phyloP scores from a whole-genome alignment of 441 rosid species.

The Adansonia gregorii region DNA sequence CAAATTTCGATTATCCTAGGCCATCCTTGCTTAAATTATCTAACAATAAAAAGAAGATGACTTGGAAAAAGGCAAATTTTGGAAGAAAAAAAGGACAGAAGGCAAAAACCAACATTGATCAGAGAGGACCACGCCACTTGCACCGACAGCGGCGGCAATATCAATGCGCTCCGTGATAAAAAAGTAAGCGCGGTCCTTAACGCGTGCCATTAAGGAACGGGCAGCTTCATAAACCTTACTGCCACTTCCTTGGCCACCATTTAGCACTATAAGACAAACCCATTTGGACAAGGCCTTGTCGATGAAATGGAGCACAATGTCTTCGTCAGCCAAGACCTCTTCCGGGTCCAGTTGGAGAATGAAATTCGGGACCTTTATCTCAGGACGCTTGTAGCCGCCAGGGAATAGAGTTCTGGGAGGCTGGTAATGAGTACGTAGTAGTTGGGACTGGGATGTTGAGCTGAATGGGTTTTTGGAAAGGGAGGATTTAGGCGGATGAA shows the following conservation, averaged over 20 bases:
- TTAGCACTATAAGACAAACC: constrained; percentile 75
- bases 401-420: constrained; percentile 78
- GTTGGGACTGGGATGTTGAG: constrained; percentile 27
- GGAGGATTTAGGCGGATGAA: constrained; percentile 30
- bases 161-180: constrained; percentile 84
- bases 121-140: constrained; percentile 88
- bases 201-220: constrained; percentile 56
- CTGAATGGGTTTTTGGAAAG: constrained; percentile 42
- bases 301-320: constrained; percentile 53
- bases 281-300: constrained; percentile 70
- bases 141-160: constrained; percentile 81
- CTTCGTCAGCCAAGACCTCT: constrained; percentile 49
- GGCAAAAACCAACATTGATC: constrained; percentile 61
- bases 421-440: constrained; percentile 25
- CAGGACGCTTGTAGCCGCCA: constrained; percentile 91
- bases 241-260: constrained; percentile 64
- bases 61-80: neutral
- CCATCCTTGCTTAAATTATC: neutral
- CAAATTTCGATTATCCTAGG: neutral
- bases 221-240: constrained; percentile 83
- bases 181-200: constrained; percentile 76
- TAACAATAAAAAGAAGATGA: neutral
- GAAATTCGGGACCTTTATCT: constrained; percentile 69
- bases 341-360: constrained; percentile 66
- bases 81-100: neutral